Conservation (phyloP, 371 early-diverging fungal genomes). For the Syncephalastrum racemosum region DNA sequence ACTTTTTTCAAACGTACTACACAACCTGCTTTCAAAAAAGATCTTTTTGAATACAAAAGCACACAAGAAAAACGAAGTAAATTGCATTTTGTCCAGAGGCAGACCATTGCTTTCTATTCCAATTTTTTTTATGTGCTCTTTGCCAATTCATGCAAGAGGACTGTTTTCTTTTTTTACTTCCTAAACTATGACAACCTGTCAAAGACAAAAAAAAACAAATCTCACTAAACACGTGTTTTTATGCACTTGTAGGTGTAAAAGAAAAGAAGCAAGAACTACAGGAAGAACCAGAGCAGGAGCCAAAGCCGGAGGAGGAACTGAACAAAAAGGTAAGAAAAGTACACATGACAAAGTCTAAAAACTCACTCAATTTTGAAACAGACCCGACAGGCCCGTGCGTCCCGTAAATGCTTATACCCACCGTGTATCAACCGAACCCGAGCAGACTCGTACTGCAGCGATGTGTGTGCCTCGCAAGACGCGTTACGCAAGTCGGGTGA, state of each 20-base stretch:
- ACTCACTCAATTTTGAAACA: background rate
- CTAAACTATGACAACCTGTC: slow-evolving; percentile 17
- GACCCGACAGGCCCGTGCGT: slow-evolving; percentile 9
- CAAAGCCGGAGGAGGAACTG: background rate
- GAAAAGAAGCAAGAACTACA: background rate
- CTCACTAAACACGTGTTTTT: background rate
- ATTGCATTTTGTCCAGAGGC: background rate
- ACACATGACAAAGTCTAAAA: background rate
- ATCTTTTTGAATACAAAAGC: slow-evolving; percentile 4
- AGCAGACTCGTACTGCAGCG: slow-evolving; percentile 45
- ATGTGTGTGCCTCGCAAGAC: slow-evolving; percentile 37
- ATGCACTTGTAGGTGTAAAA: slow-evolving; percentile 1
- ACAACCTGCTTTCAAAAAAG: background rate
- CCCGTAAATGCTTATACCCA: slow-evolving; percentile 30
- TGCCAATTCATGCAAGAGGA: background rate
- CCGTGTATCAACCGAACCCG: slow-evolving; percentile 38
- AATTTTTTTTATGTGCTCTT: too few relatives aligned
- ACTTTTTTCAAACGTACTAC: too few relatives aligned
- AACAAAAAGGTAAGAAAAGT: background rate
- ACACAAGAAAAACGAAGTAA: background rate
- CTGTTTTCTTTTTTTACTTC: background rate
- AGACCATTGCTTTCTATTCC: too few relatives aligned
- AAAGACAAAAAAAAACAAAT: slow-evolving; percentile 11
- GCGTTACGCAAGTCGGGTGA: slow-evolving; percentile 14
- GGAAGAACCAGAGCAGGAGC: background rate